A percentile compares a stretch with the other conserved stretches of the same genome.
These are phyloP conservation scores for Plantago major DNA, from an alignment of 257 asterid species.

Conservation along the genomic window DNA sequence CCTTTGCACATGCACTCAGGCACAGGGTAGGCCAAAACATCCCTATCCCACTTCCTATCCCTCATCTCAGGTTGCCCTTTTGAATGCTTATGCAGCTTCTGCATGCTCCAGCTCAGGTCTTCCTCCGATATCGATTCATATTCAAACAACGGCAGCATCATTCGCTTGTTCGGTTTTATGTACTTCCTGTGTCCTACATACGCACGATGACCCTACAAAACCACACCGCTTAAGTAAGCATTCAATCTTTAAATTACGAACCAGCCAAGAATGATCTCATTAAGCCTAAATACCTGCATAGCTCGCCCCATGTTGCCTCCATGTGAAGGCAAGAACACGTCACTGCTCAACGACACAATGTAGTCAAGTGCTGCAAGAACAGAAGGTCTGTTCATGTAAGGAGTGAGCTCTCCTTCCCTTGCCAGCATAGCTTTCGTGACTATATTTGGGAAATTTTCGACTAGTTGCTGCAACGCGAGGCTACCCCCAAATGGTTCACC, in stretches of 20 bases:
- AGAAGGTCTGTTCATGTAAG: constrained; percentile 44
- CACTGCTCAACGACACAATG: constrained; percentile 52
- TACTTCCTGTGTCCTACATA: constrained; percentile 56
- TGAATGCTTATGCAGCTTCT: constrained; percentile 46
- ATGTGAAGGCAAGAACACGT: constrained; percentile 56
- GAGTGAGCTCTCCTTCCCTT: constrained; percentile 48
- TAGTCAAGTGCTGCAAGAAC: constrained; percentile 61
- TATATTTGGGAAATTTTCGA: constrained; percentile 47
- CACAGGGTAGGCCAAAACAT: constrained; percentile 63
- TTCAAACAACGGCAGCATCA: constrained; percentile 50
- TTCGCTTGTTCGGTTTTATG: constrained; percentile 58
- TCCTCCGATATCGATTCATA: constrained; percentile 33
- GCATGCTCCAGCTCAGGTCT: constrained; percentile 29
- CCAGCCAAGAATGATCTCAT: neutral
- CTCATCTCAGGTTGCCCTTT: constrained; percentile 48
- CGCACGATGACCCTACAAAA: constrained; percentile 55
- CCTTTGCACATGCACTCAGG: constrained; percentile 64
- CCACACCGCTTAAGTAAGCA: neutral
- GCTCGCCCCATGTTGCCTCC: constrained; percentile 73
- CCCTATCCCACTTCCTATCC: constrained; percentile 41
- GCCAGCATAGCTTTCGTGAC: constrained; percentile 39
- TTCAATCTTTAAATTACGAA: neutral
- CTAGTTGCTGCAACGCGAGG: constrained; percentile 37
- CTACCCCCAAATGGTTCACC: constrained; percentile 64
- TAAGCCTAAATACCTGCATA: constrained; percentile 36